phyloP scores from a whole-genome alignment of 805 yeast genomes.

The Starmerella bombi region DNA sequence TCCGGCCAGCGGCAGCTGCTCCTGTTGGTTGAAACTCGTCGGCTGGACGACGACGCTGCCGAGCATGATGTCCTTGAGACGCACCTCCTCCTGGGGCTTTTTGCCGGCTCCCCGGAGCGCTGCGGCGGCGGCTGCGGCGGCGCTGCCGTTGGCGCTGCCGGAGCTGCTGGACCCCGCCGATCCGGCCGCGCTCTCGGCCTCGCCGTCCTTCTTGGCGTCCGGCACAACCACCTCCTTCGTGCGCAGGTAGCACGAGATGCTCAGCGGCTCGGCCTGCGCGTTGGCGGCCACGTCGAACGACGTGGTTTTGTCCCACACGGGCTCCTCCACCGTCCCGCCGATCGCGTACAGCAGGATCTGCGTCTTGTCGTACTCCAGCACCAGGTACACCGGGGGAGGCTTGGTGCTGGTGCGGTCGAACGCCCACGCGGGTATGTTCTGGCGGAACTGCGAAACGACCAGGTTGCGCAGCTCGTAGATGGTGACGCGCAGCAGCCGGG shows the following conservation, averaged over 20 bases:
- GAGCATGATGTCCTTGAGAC: slow-evolving; percentile 14
- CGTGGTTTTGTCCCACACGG: slow-evolving; percentile 79
- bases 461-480: slow-evolving; percentile 30
- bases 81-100: not conserved
- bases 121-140: not conserved
- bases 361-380: slow-evolving; percentile 89
- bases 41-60: slow-evolving; percentile 16
- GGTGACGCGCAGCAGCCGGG: slow-evolving; percentile 37
- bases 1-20: slow-evolving; percentile 20
- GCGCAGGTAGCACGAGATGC: slow-evolving; percentile 65
- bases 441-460: slow-evolving; percentile 33
- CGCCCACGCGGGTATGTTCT: slow-evolving; percentile 21
- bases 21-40: slow-evolving; percentile 28
- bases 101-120: not conserved
- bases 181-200: slow-evolving; percentile 21
- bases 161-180: slow-evolving; percentile 41
- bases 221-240: slow-evolving; percentile 33
- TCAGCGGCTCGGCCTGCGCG: slow-evolving; percentile 40
- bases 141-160: slow-evolving; percentile 25
- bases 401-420: slow-evolving; percentile 33
- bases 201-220: slow-evolving; percentile 25
- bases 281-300: slow-evolving; percentile 71
- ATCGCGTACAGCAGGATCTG: slow-evolving; percentile 80
- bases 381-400: slow-evolving; percentile 65
- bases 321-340: slow-evolving; percentile 62